Base-by-base conservation (phyloP, 768 basidiomycete genomes). In the Mycena epipterygia region DNA sequence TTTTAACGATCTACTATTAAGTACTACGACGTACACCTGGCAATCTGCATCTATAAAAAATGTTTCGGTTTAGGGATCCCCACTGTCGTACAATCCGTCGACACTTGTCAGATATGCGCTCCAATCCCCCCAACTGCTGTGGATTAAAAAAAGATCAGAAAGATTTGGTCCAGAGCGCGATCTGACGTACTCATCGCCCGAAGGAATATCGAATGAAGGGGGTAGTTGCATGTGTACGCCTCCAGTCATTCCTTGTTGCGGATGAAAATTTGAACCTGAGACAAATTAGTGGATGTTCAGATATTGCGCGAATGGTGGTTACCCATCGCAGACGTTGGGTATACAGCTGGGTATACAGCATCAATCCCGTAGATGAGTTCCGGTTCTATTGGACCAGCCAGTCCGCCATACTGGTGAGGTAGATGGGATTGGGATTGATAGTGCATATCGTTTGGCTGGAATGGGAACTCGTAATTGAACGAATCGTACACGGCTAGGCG, bases 401-500 rank as follows among this genome's bases (percentile, higher is more conserved):
- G 6, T 53, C n/a, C 42, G 39, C 16, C 7, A n/a, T 44, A 21
- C 21, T 53, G 52, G 29, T 30, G 19, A 41, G n/a, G 8, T 19
- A 41, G 23, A 41, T 63, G 19, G 17, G 32, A 63, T 29, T 39
- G 33, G 8, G 61, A n/a, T 11, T 39, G 48, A 44, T 48, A n/a
- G 13, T 30, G 29, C 9, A 27, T 23, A 16, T 23, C 44, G 13
- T 46, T 13, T 14, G 59, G 25, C 11, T 63, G 33, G 17, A 63
- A 53, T 11, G 25, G 30, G 52, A 48, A 57, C 1, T 44, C 33
- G 25, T 65, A 67, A 16, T 58, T 48, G 19, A 39, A 56, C 5
- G 55, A 56, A 35, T 56, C 29, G 30, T 52, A 52, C 14, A 52
- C 23, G 6, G 70, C 64, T 0, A 71, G 49, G 14, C 58, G 42